phyloP scores from a whole-genome alignment of 2,329 filamentous ascomycete genomes.

The Westerdykella sp. region DNA sequence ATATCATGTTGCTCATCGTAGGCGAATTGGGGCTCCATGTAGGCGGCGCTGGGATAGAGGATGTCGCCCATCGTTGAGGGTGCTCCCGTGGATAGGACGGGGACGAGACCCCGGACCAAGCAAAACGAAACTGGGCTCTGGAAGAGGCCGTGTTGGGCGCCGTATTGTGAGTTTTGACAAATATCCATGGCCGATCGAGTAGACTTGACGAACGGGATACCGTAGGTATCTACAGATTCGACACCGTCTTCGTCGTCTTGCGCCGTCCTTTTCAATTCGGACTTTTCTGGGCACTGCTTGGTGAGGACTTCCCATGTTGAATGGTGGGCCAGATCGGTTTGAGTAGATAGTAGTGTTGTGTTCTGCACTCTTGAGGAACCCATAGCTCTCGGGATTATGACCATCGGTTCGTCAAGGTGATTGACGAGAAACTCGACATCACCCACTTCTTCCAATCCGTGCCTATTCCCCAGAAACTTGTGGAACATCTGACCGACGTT shows the following conservation, averaged over 20 bases:
- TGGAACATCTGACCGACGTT: constrained; percentile 4
- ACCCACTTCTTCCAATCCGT: constrained; percentile 2
- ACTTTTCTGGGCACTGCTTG: background rate
- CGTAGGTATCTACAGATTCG: background rate
- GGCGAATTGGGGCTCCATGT: constrained; percentile 39
- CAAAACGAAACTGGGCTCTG: constrained; percentile 41
- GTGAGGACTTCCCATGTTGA: too few species aligned
- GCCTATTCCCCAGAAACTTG: background rate
- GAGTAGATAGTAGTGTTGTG: too few species aligned
- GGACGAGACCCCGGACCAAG: constrained; percentile 39
- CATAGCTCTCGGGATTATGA: constrained; percentile 1
- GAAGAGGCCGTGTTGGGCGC: constrained; percentile 42
- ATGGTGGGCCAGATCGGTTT: too few species aligned
- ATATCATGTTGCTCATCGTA: constrained; percentile 42
- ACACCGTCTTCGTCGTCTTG: background rate
- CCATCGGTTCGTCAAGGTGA: constrained; percentile 8
- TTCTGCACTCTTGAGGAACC: too few species aligned
- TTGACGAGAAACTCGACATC: constrained; percentile 9
- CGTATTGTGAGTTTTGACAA: constrained; percentile 32
- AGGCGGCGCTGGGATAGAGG: constrained; percentile 48
- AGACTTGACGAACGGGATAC: constrained; percentile 5
- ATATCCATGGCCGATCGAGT: constrained; percentile 4
- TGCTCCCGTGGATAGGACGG: constrained; percentile 44
- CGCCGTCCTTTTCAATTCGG: background rate
- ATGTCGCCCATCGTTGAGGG: constrained; percentile 46